These are phyloP conservation scores for Pelargonium australe DNA, from an alignment of 441 rosid species.

Conservation along the genomic window DNA sequence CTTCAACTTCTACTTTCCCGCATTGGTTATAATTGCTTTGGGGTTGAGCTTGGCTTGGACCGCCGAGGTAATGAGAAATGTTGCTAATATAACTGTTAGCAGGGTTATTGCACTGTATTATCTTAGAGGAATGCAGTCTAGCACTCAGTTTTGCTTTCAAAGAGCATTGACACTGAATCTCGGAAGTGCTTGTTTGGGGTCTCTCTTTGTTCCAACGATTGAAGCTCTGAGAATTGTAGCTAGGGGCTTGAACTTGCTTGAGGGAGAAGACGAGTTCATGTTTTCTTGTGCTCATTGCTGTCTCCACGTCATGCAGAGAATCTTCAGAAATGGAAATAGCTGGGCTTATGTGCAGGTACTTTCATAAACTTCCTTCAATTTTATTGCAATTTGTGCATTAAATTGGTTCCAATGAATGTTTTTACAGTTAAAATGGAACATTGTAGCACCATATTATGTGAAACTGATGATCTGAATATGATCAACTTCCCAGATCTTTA, in stretches of 20 bases:
- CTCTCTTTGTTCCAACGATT: slow-evolving; percentile 76
- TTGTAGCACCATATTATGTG: background rate
- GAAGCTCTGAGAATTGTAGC: slow-evolving; percentile 81
- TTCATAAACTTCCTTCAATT: background rate
- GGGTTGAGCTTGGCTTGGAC: slow-evolving; percentile 68
- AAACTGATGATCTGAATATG: background rate
- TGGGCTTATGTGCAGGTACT: slow-evolving; percentile 98
- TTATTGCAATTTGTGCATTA: no score
- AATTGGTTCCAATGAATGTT: no score
- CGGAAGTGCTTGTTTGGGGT: slow-evolving; percentile 94
- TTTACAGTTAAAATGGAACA: no score
- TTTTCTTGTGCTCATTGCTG: slow-evolving; percentile 95
- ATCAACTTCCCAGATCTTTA: background rate
- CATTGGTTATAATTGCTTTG: slow-evolving; percentile 51
- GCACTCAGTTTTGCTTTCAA: slow-evolving; percentile 71
- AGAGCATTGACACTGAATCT: slow-evolving; percentile 68
- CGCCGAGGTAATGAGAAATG: slow-evolving; percentile 88
- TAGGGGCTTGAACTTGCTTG: slow-evolving; percentile 78
- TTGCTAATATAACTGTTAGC: slow-evolving; percentile 76
- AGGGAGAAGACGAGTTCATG: slow-evolving; percentile 97
- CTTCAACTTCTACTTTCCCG: slow-evolving; percentile 48
- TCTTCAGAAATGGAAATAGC: slow-evolving; percentile 77
- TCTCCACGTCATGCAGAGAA: slow-evolving; percentile 59
- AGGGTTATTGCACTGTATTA: slow-evolving; percentile 74
- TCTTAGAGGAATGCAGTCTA: slow-evolving; percentile 85